phyloP scores from a whole-genome alignment of 345 rosid species.

The Salix exigua region DNA sequence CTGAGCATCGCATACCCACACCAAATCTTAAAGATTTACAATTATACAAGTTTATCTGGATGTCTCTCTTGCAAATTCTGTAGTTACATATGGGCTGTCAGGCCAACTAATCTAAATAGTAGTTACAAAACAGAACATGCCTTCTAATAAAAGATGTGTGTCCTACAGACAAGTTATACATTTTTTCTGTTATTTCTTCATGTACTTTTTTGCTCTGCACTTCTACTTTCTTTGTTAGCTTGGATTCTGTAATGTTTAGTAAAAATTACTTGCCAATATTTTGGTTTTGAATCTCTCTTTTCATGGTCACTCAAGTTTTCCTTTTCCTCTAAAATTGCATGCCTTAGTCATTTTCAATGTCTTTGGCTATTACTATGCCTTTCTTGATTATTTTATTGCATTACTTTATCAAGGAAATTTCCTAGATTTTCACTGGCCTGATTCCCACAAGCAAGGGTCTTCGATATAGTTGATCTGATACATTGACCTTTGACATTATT shows the following conservation, averaged over 20 bases:
- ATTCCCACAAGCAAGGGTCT: not conserved
- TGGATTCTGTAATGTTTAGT: no score
- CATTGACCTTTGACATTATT: not conserved
- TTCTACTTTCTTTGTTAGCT: no score
- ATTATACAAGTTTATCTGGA: not conserved
- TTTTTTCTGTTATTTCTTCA: no score
- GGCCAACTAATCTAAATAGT: not conserved
- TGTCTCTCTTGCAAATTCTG: not conserved
- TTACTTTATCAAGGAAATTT: no score
- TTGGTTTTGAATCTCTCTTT: not conserved
- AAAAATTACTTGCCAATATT: not conserved
- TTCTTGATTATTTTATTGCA: not conserved
- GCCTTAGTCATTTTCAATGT: not conserved
- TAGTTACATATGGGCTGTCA: not conserved
- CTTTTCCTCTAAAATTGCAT: not conserved
- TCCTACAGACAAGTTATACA: not conserved
- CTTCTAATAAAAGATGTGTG: not conserved
- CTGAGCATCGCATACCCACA: no score
- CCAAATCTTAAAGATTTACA: not conserved
- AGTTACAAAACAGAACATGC: not conserved
- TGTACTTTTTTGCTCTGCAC: no score
- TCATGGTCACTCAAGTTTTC: no score
- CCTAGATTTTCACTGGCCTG: no score
- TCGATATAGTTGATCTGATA: not conserved
- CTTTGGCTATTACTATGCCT: not conserved